Conservation (phyloP, 257 asterid genomes). For the Solanum pinnatisectum region DNA sequence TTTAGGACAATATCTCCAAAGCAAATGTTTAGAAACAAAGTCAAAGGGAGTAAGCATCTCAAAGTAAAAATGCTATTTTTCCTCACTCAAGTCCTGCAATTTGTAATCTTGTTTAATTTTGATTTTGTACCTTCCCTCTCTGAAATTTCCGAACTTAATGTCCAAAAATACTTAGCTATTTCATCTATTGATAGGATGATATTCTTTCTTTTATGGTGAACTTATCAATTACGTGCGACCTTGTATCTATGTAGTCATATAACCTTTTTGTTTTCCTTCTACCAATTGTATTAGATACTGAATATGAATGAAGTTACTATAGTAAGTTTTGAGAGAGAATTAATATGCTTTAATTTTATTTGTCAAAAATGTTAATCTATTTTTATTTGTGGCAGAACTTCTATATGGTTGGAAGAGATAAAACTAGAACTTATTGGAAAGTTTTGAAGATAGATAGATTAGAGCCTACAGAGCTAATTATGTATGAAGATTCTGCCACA, state of each 20-base stretch:
- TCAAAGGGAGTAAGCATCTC: not conserved
- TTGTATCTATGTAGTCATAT: not conserved
- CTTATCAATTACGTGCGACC: not conserved
- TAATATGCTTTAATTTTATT: not conserved
- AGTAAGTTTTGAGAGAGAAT: not conserved
- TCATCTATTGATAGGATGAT: not conserved
- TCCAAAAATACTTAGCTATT: not conserved
- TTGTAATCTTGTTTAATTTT: not conserved
- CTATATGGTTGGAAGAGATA: conserved; percentile 79
- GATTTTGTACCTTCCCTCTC: not conserved
- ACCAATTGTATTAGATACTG: not conserved
- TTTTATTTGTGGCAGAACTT: conserved; percentile 41
- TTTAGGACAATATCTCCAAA: not conserved
- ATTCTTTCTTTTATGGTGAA: not conserved
- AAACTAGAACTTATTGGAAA: conserved; percentile 61
- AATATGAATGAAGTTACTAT: not conserved
- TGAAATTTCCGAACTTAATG: not conserved
- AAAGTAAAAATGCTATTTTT: not conserved
- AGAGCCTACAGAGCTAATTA: conserved; percentile 57
- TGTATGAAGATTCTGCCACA: conserved; percentile 61
- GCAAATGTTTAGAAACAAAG: not conserved
- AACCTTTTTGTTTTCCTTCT: not conserved
- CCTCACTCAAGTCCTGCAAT: not conserved
- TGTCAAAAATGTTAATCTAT: not conserved
- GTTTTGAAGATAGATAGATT: conserved; percentile 73